Base-by-base conservation (phyloP, 306 rosid species). In the Quercus mongolica region DNA sequence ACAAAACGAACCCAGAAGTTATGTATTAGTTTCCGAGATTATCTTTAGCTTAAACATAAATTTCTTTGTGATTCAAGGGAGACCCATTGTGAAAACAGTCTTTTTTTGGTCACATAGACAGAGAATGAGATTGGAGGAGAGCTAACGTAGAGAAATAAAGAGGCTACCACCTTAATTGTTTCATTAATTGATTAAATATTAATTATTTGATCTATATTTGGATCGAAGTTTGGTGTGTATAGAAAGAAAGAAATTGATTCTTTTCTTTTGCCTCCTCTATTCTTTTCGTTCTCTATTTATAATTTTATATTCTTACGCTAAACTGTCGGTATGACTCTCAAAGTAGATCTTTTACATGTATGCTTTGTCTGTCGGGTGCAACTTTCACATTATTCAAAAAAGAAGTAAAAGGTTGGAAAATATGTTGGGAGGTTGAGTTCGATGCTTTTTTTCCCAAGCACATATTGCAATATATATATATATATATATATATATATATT, bases 31-130 rank as follows among this genome's bases (percentile, higher is more conserved):
- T 76, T 74, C 56, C 28, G 18, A 6, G 49, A 8, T 35, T 58
- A 52, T 73, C 72, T 54, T 74, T n/a, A 68, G 78, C 80, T 84
- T 52, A 74, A 70, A 72, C 79, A 74, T 82, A 69, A 74, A 51
- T 59, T 63, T 71, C 77, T 74, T 78, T 30, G 73, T 54, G 64
- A 58, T 58, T 75, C 59, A 70, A 78, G 56, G 76, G 26, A 73
- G 21, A 73, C 55, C 80, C 57, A 75, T 73, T 82, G 26, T 23
- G 15, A 80, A 74, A 58, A 63, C 25, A 56, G 70, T 77, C 15
- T 12, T 83, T 78, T 49, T 51, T 77, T 74, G 74, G 83, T 52
- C 61, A 52, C 76, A 54, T 54, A 58, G 18, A 63, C 6, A 74
- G 41, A 46, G 57, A 56, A 62, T 38, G 73, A 31, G 70, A 38